A percentile compares a stretch with the other conserved stretches of the same genome.
These are phyloP conservation scores for Daldinia sp. DNA, from an alignment of 2,329 filamentous ascomycete species.

Conservation along the genomic window DNA sequence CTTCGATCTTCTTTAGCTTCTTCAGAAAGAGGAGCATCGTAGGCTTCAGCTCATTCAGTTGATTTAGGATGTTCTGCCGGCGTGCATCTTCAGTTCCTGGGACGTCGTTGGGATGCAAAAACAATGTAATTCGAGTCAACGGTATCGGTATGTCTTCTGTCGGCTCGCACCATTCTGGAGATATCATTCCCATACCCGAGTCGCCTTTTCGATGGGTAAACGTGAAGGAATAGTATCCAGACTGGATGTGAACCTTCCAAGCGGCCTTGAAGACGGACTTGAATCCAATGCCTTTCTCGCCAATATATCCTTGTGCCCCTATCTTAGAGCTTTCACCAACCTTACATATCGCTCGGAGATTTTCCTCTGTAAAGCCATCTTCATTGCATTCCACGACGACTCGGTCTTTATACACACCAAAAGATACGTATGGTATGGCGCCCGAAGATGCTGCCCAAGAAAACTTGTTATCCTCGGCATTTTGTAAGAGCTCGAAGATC, in stretches of 20 bases:
- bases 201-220: conserved; percentile 57
- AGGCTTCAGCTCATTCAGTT: conserved; percentile 56
- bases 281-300: conserved; percentile 65
- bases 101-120: conserved; percentile 50
- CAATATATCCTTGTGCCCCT: conserved; percentile 58
- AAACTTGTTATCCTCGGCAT: conserved; percentile 65
- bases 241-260: conserved; percentile 59
- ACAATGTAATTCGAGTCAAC: conserved; percentile 56
- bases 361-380: conserved; percentile 57
- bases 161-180: conserved; percentile 56
- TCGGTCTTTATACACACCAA: conserved; percentile 52
- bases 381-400: conserved; percentile 65
- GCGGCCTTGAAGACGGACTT: conserved; percentile 64
- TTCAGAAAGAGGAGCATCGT: conserved; percentile 58
- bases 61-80: conserved; percentile 47
- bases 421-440: conserved; percentile 51
- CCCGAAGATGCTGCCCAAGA: conserved; percentile 36
- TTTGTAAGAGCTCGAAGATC: conserved; percentile 66
- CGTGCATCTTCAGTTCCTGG: conserved; percentile 28
- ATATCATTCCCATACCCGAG: conserved; percentile 65
- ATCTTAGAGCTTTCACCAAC: conserved; percentile 62
- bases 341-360: conserved; percentile 61
- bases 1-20: conserved; percentile 53
- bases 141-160: conserved; percentile 28
- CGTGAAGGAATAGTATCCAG: conserved; percentile 58